phyloP scores from a whole-genome alignment of 305 asterid genomes.

The Fraxinus angustifolia region DNA sequence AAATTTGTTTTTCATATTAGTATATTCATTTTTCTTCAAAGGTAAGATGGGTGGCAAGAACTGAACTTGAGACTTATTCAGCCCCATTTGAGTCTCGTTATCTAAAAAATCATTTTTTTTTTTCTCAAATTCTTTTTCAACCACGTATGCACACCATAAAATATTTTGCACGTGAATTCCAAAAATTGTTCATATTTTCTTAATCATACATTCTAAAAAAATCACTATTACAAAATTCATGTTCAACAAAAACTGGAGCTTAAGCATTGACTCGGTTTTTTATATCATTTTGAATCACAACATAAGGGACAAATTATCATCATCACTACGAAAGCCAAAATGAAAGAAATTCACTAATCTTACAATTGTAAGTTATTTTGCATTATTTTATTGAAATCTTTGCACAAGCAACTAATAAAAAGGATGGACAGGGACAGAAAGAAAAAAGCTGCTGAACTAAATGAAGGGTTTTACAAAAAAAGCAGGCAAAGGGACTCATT shows the following conservation, averaged over 20 bases:
- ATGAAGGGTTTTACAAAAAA: not conserved
- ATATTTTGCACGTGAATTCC: too few relatives aligned
- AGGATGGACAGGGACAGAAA: not conserved
- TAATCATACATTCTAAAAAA: too few relatives aligned
- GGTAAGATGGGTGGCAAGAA: not conserved
- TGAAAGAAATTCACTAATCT: not conserved
- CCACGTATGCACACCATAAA: too few relatives aligned
- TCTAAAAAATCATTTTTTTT: too few relatives aligned
- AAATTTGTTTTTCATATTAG: too few relatives aligned
- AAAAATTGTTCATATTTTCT: too few relatives aligned
- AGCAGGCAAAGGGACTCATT: slow-evolving; percentile 25
- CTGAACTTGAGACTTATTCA: not conserved
- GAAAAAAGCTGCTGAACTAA: not conserved
- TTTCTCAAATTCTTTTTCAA: too few relatives aligned
- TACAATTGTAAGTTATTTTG: not conserved
- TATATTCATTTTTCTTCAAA: not conserved
- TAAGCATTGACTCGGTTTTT: too few relatives aligned
- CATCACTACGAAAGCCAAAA: not conserved
- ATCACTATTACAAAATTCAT: too few relatives aligned
- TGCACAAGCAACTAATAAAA: not conserved
- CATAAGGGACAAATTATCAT: too few relatives aligned
- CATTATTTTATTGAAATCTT: not conserved
- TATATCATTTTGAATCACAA: not conserved
- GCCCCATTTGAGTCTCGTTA: too few relatives aligned
- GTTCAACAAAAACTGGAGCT: too few relatives aligned